Evolutionary conservation across 2,329 filamentous ascomycete genomes (phyloP).

Genomic region (Talaromyces sp.): DNA sequence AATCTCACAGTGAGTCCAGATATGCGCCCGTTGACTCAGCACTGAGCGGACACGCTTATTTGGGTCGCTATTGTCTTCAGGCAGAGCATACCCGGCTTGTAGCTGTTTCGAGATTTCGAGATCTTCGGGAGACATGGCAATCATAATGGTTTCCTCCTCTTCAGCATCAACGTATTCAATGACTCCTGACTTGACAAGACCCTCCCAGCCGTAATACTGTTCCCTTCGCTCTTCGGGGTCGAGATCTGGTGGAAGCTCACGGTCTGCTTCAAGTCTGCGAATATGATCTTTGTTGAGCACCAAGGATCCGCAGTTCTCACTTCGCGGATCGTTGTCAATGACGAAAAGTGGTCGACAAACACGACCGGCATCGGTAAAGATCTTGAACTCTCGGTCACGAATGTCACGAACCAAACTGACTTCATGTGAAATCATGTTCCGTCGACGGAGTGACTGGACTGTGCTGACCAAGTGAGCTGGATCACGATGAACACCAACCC

Average conservation of each 20-base stretch:
- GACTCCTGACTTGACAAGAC: conserved; percentile 76
- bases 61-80: conserved; percentile 63
- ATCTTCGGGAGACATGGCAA: conserved; percentile 97
- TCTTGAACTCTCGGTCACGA: conserved; percentile 94
- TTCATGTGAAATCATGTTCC: conserved; percentile 81
- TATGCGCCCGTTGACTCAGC: conserved; percentile 81
- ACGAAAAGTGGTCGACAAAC: conserved; percentile 93
- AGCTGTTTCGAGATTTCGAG: conserved; percentile 72
- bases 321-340: conserved; percentile 78
- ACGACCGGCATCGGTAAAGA: conserved; percentile 94
- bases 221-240: conserved; percentile 57
- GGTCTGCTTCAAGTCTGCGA: conserved; percentile 69
- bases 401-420: conserved; percentile 95
- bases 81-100: conserved; percentile 61
- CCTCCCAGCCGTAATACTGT: conserved; percentile 79
- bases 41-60: conserved; percentile 86
- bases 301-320: conserved; percentile 70
- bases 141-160: conserved; percentile 98
- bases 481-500: conserved; percentile 93
- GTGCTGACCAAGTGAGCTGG: conserved; percentile 78
- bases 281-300: conserved; percentile 84
- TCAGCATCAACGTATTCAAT: conserved; percentile 97
- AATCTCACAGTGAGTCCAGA: conserved; percentile 98
- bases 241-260: conserved; percentile 60
- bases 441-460: conserved; percentile 72